Base-by-base conservation (phyloP, 768 basidiomycete species). In the Boletus coccyginus region DNA sequence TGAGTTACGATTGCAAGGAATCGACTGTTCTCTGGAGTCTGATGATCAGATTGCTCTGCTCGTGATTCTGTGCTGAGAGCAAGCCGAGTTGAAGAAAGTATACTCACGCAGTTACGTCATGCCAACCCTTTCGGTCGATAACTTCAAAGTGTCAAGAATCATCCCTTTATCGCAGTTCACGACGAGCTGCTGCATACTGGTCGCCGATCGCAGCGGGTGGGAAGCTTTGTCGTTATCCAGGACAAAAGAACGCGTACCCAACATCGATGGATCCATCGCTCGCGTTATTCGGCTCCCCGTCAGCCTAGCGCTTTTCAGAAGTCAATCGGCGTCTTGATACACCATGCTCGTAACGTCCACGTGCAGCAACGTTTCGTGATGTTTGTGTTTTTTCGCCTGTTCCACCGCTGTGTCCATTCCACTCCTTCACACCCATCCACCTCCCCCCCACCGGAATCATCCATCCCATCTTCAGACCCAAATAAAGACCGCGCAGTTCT, bases 361-460 rank as follows among this genome's bases (percentile, higher is more conserved):
- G 5, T 6, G 33, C 38, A 19, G 14, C 38, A 42, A 38, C 36
- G 33, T 43, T 38, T 17, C 17, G 4, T 44, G 11, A 66, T 66
- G 64, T 54, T 63, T 33, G 32, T 53, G 13, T 45, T 53, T 13
- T 57, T 53, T 48, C 50, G 39, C n/a, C 50, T 56, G 12, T 52
- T 61, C 48, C 48, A 29, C 16, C 62, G 45, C 38, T 58, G 41
- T 29, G 43, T 55, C 40, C 14, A 21, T 7, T 42, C 41, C 10
- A 19, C 39, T 19, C 32, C 45, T 16, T 47, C 52, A 9, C n/a
- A 13, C 7, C 29, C 39, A n/a, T 36, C 50, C 13, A 40, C 19
- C 17, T 21, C 46, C 9, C n/a, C 42, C 17, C 21, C 35, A 0
- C 9, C 43, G 2, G 47, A 44, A 38, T 46, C 47, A 3, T 21